phyloP scores from a whole-genome alignment of 345 rosid genomes.

The Chamaenerion angustifolium region DNA sequence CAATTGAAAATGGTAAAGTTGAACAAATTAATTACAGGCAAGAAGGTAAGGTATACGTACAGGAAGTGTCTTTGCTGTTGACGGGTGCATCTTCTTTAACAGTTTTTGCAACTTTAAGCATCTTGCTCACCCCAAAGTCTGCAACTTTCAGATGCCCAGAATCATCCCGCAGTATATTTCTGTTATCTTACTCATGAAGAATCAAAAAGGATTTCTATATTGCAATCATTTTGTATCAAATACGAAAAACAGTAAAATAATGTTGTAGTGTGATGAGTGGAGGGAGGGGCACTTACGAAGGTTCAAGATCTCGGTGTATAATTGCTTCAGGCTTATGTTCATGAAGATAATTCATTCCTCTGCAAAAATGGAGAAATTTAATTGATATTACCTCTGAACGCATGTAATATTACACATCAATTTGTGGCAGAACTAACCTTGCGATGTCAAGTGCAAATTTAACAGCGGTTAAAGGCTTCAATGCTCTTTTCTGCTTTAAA shows the following conservation, averaged over 20 bases:
- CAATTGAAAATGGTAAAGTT: no score
- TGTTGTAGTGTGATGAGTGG: not conserved
- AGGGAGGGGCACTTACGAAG: conserved; percentile 50
- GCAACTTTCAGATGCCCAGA: conserved; percentile 68
- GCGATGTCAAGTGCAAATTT: conserved; percentile 80
- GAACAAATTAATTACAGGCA: not conserved
- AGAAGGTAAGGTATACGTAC: conserved; percentile 20
- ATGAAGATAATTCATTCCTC: conserved; percentile 82
- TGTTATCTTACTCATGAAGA: conserved; percentile 41
- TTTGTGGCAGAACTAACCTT: conserved; percentile 24
- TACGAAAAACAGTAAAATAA: not conserved
- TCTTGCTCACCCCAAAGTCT: conserved; percentile 59
- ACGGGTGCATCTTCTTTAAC: conserved; percentile 45
- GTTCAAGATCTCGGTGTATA: conserved; percentile 75
- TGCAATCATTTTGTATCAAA: conserved; percentile 9
- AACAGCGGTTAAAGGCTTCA: conserved; percentile 49
- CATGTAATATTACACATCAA: no score
- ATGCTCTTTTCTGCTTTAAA: conserved; percentile 46
- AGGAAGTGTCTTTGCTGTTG: conserved; percentile 43
- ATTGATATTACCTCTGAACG: not conserved
- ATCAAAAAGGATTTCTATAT: conserved; percentile 20
- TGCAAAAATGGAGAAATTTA: conserved; percentile 19
- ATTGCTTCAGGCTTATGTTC: conserved; percentile 75
- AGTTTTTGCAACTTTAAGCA: conserved; percentile 42
- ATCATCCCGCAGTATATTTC: conserved; percentile 65